Conservation (phyloP, 805 yeast species). For the Starmerella bombicola region DNA sequence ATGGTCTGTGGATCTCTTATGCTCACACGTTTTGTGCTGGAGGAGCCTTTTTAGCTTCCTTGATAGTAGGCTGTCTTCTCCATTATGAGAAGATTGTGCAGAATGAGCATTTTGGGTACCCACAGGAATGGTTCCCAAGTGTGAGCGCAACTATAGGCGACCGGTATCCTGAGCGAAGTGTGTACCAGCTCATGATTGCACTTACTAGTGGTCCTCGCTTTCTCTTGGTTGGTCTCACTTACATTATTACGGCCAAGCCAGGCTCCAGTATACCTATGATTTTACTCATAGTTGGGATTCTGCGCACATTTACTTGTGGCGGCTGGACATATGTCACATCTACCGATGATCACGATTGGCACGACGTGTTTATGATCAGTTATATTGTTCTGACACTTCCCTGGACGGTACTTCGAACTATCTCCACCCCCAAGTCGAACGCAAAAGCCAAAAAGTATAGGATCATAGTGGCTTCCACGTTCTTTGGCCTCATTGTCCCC, state of each 20-base stretch:
- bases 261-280: slow-evolving; percentile 30
- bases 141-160: slow-evolving; percentile 97
- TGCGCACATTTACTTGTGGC: slow-evolving; percentile 92
- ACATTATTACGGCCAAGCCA: slow-evolving; percentile 29
- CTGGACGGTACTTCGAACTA: slow-evolving; percentile 61
- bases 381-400: slow-evolving; percentile 84
- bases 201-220: slow-evolving; percentile 89
- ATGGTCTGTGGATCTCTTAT: slow-evolving; percentile 51
- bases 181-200: slow-evolving; percentile 86
- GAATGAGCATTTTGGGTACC: slow-evolving; percentile 79
- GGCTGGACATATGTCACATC: slow-evolving; percentile 98
- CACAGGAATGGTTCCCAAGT: slow-evolving; percentile 97
- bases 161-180: slow-evolving; percentile 85
- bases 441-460: slow-evolving; percentile 38
- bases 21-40: slow-evolving; percentile 64
- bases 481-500: slow-evolving; percentile 67
- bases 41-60: slow-evolving; percentile 63
- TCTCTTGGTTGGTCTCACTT: slow-evolving; percentile 42
- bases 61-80: slow-evolving; percentile 56
- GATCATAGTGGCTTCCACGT: slow-evolving; percentile 40
- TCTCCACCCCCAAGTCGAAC: slow-evolving; percentile 37
- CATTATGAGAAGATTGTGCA: slow-evolving; percentile 82
- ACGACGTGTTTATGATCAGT: slow-evolving; percentile 87
- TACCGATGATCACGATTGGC: slow-evolving; percentile 93
- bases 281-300: slow-evolving; percentile 43